Evolutionary conservation across 2,329 filamentous ascomycete genomes (phyloP), one percentile per base, ranked within the genome.

Genomic region (Lecanicillium sp.): DNA sequence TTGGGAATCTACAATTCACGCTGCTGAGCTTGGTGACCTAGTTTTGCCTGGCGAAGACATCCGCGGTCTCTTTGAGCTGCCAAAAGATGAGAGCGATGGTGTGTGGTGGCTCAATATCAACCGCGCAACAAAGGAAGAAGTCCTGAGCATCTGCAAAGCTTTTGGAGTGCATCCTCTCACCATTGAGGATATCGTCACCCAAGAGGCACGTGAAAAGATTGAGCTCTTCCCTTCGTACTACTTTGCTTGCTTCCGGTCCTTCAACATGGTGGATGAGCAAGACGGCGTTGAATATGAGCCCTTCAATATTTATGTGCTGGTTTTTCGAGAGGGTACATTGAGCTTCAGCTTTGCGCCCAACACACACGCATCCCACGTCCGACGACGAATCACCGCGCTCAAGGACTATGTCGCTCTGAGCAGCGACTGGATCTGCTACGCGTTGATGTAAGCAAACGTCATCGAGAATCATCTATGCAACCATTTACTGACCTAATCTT

Each of bases 31-130:
- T 53, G 89, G 88, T 17, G 91, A 90, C 58, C 77, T 96, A 8
- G 79, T 96, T 4, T 81, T 95, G 49, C 90, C 90, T 2, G 91
- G 90, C 8, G 93, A 96, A 64, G 86, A 86, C 50, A 86, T 97
- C 58, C 84, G 88, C 26, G 89, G 90, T 49, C 79, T 98, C 10
- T 98, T 98, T 62, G 72, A 74, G 26, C 71, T 83, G 27, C 81
- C 81, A 6, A 81, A 75, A 44, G 75, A 77, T 24, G 79, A 82
- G 52, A 66, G 70, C 2, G 77, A 90, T 57, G 91, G 91, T 59
- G 90, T 95, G n/a, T 98, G 91, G 90, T 98, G 93, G 93, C 76
- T 98, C 43, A 95, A 98, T 60, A 85, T 96, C 63, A 86, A 91
- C 63, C 89, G 87, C 56, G 89, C 91, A 2, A 90, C 85, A 1